Conservation (phyloP, 768 basidiomycete genomes). For the Sporobolomyces roseus region DNA sequence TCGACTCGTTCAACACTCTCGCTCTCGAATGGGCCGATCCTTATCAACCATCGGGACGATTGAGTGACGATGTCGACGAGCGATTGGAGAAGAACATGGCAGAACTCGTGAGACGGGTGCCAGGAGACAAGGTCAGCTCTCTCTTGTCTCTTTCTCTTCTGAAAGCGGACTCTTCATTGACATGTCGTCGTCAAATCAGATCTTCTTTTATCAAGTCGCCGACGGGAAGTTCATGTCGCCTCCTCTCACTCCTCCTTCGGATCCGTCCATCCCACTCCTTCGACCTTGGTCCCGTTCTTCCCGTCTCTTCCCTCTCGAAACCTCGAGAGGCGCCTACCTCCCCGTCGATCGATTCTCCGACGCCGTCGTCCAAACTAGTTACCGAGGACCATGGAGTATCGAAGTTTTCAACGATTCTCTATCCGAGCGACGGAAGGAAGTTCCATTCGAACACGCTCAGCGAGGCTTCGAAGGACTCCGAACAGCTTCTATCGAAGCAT, state of each 20-base stretch:
- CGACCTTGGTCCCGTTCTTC: constrained; percentile 51
- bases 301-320: constrained; percentile 52
- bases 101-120: constrained; percentile 47
- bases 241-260: constrained; percentile 32
- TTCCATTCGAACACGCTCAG: constrained; percentile 35
- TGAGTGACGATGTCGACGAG: constrained; percentile 38
- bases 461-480: constrained; percentile 27
- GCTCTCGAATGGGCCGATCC: constrained; percentile 53
- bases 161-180: not conserved
- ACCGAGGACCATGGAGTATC: constrained; percentile 50
- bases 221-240: constrained; percentile 47
- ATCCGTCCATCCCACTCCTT: constrained; percentile 40
- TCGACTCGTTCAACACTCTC: constrained; percentile 52
- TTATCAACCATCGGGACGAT: constrained; percentile 43
- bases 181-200: constrained; percentile 13
- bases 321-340: constrained; percentile 47
- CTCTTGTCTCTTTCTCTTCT: not conserved
- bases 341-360: constrained; percentile 50
- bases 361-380: constrained; percentile 49
- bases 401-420: constrained; percentile 52
- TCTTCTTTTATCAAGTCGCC: constrained; percentile 53
- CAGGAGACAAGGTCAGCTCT: constrained; percentile 46
- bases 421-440: constrained; percentile 10
- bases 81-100: constrained; percentile 44
- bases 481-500: constrained; percentile 7